A percentile compares a stretch with the other conserved stretches of the same genome.
These are phyloP conservation scores for Clonostachys chloroleuca DNA, from an alignment of 2,329 filamentous ascomycete species.

Conservation along the genomic window DNA sequence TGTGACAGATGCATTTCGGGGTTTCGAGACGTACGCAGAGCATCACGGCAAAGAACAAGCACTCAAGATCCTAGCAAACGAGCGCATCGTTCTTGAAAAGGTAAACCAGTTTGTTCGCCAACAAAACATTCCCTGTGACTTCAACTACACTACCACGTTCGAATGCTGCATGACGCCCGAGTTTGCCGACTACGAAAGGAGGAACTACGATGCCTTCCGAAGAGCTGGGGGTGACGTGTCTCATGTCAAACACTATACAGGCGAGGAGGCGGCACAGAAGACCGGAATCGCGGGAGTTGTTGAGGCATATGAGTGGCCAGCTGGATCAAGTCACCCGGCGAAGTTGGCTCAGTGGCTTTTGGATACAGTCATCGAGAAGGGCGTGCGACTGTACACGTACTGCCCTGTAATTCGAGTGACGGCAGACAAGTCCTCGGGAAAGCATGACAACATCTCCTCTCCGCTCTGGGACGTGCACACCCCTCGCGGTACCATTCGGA, in stretches of 20 bases:
- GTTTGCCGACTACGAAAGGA: too few relatives aligned
- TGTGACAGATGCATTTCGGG: constrained; percentile 33
- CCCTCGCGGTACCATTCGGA: neutral
- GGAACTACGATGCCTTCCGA: too few relatives aligned
- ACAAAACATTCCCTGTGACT: constrained; percentile 36
- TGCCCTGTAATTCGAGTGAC: neutral
- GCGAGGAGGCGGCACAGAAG: constrained; percentile 4
- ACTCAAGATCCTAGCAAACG: neutral
- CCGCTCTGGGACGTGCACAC: neutral
- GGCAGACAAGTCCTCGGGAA: neutral
- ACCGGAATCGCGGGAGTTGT: constrained; percentile 29
- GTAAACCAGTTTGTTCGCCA: constrained; percentile 33
- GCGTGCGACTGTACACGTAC: constrained; percentile 24
- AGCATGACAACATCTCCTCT: neutral
- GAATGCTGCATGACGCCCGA: too few relatives aligned
- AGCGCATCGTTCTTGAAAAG: constrained; percentile 11
- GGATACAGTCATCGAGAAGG: constrained; percentile 23
- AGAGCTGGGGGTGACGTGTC: too few relatives aligned
- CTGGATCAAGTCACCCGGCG: constrained; percentile 41
- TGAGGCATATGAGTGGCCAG: constrained; percentile 44
- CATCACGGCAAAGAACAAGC: neutral
- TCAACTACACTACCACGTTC: constrained; percentile 37
- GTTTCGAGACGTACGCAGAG: constrained; percentile 18
- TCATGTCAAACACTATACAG: neutral
- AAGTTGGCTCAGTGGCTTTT: constrained; percentile 43